Evolutionary conservation across 2,329 filamentous ascomycete genomes (phyloP).

Genomic region (Arthrobotrys entomopaga): DNA sequence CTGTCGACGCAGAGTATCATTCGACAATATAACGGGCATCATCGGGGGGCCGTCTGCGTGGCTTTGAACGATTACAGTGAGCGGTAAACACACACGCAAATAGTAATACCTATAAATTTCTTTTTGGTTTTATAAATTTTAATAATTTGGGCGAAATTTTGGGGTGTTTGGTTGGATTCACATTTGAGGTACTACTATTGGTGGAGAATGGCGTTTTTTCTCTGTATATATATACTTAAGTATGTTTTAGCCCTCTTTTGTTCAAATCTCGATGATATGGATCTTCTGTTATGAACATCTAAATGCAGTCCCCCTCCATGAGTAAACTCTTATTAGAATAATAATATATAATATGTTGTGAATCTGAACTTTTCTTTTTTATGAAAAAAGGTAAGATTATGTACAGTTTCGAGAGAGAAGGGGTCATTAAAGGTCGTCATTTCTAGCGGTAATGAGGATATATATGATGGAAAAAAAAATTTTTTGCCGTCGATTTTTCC

Average conservation of each 20-base stretch:
- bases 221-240: conserved; percentile 1
- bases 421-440: background rate
- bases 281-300: background rate
- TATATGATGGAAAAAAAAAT: background rate
- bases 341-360: background rate
- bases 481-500: too few relatives aligned
- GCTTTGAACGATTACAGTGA: conserved; percentile 82
- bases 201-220: conserved; percentile 33
- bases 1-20: conserved; percentile 86
- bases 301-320: background rate
- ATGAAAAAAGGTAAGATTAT: conserved; percentile 5
- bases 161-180: conserved; percentile 10
- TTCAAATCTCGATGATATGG: background rate
- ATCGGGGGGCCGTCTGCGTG: conserved; percentile 89
- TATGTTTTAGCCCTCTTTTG: conserved; percentile 1
- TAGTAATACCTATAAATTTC: conserved; percentile 1
- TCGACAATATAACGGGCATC: conserved; percentile 93
- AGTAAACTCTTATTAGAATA: background rate
- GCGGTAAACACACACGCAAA: conserved; percentile 34
- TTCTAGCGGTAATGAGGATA: background rate
- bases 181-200: background rate
- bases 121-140: background rate
- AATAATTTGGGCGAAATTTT: conserved; percentile 3
- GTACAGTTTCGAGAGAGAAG: background rate
- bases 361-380: conserved; percentile 8